Evolutionary conservation across 2,329 filamentous ascomycete species (phyloP), one percentile per base, ranked within the genome.

Genomic region (Penicillium sp.): DNA sequence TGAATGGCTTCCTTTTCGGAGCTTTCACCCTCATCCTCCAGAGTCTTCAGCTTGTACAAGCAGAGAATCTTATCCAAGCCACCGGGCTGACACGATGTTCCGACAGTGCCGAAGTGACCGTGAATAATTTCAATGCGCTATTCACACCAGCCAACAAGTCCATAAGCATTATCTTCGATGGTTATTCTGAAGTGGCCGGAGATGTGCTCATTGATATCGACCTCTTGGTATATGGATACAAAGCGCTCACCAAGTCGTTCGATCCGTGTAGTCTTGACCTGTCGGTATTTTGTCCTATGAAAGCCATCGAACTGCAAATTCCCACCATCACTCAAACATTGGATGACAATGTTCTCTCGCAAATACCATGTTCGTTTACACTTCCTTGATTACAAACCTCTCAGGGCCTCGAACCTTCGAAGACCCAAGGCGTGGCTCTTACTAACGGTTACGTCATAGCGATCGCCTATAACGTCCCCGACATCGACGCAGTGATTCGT

Each of bases 401-500:
- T 27, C 15, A 13, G 23, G 42, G 23, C 23, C n/a, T 15, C 31
- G 31, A 33, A 2, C 13, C 12, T 12, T 23, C 19, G 39, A 36
- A 36, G 15, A 41, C 12, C 21, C 21, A 6, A 38, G 9, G 2
- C 29, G 60, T 43, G 35, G 36, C 39, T 44, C n/a, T 43, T 31
- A 33, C 45, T 44, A 49, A 59, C 58, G 6, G 33, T 31, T 54
- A 35, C 42, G 54, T 31, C 44, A 56, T 66, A 83, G 82, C 85
- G 49, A 93, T 97, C 70, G 89, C 91, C 52, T 97, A 96, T 77
- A 88, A 83, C 53, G 89, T 97, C 39, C 93, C 93, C 53, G 93
- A 67, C 45, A 54, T 67, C 43, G 65, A 67, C 52, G 64, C 64
- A 5, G 27, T 66, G n/a, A 54, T 63, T 29, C 62, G 57, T 8